Conservation (phyloP, 441 rosid genomes). For the Heliophila coronopifolia region DNA sequence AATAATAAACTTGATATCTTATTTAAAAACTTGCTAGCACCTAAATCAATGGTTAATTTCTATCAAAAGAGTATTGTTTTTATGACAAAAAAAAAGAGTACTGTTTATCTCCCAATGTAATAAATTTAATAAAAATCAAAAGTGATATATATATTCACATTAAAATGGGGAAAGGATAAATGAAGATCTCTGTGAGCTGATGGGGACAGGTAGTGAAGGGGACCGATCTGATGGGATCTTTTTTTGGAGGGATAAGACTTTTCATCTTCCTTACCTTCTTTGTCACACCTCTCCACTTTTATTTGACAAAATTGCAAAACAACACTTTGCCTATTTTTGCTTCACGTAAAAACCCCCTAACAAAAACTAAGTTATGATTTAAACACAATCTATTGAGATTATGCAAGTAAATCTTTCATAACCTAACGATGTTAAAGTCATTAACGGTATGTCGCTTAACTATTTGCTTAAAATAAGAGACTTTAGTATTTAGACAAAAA, state of each 20-base stretch:
- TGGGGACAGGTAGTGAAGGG: slow-evolving; percentile 18
- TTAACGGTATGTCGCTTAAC: no score
- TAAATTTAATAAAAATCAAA: not conserved
- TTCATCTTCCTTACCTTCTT: slow-evolving; percentile 50
- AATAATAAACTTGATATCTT: not conserved
- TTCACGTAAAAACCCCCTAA: no score
- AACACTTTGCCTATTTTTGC: no score
- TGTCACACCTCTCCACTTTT: slow-evolving; percentile 22
- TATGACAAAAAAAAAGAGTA: no score
- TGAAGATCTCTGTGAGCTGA: slow-evolving; percentile 6
- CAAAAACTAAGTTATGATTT: no score
- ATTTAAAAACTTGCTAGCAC: not conserved
- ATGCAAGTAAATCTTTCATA: no score
- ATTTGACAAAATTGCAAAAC: no score
- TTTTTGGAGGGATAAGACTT: slow-evolving; percentile 40
- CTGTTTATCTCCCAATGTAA: not conserved
- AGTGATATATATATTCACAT: slow-evolving; percentile 5
- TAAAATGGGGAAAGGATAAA: slow-evolving; percentile 17
- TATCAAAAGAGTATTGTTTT: no score
- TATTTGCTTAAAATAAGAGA: no score
- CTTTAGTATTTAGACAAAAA: no score
- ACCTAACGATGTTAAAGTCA: no score
- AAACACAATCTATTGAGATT: no score
- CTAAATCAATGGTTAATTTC: not conserved
- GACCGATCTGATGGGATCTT: slow-evolving; percentile 26